Evolutionary conservation across 73 alveolate genomes (phyloP), one percentile per base, ranked within the genome.

Genomic region (Halteria grandinella): DNA sequence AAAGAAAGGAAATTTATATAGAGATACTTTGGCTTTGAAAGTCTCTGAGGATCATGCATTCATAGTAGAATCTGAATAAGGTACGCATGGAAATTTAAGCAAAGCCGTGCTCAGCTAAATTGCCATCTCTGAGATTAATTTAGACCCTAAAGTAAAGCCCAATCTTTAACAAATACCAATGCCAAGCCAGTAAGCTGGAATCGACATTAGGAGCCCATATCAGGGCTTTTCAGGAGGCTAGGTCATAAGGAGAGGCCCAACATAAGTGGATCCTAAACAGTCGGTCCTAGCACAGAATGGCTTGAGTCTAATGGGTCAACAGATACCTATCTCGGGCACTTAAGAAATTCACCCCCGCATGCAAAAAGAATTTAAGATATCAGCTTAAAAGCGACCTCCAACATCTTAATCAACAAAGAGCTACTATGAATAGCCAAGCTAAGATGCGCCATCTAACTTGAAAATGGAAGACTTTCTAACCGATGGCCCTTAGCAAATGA

Each of bases 221-320:
- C n/a, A n/a, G n/a, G n/a, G n/a, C n/a, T n/a, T n/a, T n/a, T n/a
- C n/a, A n/a, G n/a, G n/a, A n/a, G n/a, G n/a, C n/a, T n/a, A n/a
- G n/a, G n/a, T n/a, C n/a, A n/a, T n/a, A n/a, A n/a, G n/a, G n/a
- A n/a, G n/a, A n/a, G n/a, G n/a, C n/a, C n/a, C n/a, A n/a, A n/a
- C n/a, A 17, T 4, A 17, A 17, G 7, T 36, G 15, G 52, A 20
- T 29, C 5, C 20, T 5, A 60, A 39, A 60, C 58, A 37, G 11
- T 60, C 77, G 12, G n/a, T 60, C 1, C 48, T 60, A 15, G 77
- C 77, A 10, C 20, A 60, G 43, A 60, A 60, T 60, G 77, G 59
- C 15, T 36, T 36, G 43, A 60, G 25, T 60, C 49, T 60, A 2
- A 60, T 60, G 77, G 77, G 77, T 3, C 18, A 14, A 12, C n/a